A percentile compares a stretch with the other conserved stretches of the same genome.
These are phyloP conservation scores for Boletus rubescentipes DNA, from an alignment of 768 basidiomycete species.

Conservation along the genomic window DNA sequence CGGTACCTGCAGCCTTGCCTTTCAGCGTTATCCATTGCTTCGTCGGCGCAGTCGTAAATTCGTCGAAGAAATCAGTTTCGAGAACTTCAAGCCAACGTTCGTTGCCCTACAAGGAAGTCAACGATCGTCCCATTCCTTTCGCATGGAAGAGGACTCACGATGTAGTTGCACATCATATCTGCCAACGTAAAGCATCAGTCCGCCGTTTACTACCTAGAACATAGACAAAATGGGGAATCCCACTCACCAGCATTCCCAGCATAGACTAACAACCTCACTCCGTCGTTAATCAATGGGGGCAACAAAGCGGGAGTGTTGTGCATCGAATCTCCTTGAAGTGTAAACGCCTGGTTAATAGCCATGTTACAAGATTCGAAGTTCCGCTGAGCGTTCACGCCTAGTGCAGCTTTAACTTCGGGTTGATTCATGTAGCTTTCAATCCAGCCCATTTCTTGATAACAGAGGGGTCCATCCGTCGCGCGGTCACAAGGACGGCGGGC, in stretches of 20 bases:
- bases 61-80: slow-evolving; percentile 57
- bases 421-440: slow-evolving; percentile 88
- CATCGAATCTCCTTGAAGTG: slow-evolving; percentile 81
- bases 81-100: slow-evolving; percentile 71
- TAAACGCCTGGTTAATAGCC: slow-evolving; percentile 80
- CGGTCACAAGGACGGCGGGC: slow-evolving; percentile 75
- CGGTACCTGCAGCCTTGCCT: slow-evolving; percentile 62
- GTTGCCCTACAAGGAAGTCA: slow-evolving; percentile 53
- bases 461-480: slow-evolving; percentile 64
- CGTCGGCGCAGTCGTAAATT: slow-evolving; percentile 51
- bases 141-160: slow-evolving; percentile 39
- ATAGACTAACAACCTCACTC: slow-evolving; percentile 84
- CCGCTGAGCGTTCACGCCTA: slow-evolving; percentile 64
- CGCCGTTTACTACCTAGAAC: not conserved
- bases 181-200: slow-evolving; percentile 15
- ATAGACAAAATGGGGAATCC: not conserved
- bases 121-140: not conserved
- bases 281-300: slow-evolving; percentile 77
- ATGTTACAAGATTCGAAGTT: slow-evolving; percentile 74
- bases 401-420: slow-evolving; percentile 69
- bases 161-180: slow-evolving; percentile 90
- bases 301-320: slow-evolving; percentile 79
- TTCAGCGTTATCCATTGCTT: slow-evolving; percentile 56
- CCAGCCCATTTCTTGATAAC: slow-evolving; percentile 82
- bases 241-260: slow-evolving; percentile 78